Conservation (phyloP, 495 filamentous ascomycete genomes). For the Penicillium daleae region DNA sequence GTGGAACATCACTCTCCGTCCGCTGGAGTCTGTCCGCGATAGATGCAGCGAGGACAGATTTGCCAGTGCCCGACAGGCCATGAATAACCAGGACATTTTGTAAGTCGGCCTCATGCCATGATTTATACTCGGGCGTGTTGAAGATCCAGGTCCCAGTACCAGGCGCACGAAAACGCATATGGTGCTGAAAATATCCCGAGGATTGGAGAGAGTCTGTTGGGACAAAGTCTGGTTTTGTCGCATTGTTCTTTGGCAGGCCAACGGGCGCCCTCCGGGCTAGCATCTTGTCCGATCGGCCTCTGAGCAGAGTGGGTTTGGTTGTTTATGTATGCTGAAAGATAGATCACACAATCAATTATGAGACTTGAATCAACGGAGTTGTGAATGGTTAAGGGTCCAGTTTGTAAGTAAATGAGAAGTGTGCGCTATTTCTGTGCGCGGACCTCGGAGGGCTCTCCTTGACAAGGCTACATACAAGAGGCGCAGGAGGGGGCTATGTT, state of each 20-base stretch:
- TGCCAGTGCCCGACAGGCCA: not conserved
- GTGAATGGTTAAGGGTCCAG: not conserved
- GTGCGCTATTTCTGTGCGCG: too few species aligned
- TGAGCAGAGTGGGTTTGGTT: not conserved
- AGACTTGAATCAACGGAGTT: not conserved
- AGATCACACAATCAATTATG: not conserved
- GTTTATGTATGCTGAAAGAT: not conserved
- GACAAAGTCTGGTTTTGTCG: not conserved
- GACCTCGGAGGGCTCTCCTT: not conserved
- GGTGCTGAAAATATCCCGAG: not conserved
- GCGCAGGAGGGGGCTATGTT: too few species aligned
- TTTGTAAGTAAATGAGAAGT: not conserved
- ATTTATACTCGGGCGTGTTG: not conserved
- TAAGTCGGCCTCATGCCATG: not conserved
- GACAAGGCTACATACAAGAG: not conserved
- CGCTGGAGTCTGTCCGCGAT: not conserved
- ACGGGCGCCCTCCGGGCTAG: not conserved
- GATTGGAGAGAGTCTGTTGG: not conserved
- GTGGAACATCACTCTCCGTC: not conserved
- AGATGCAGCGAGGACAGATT: not conserved
- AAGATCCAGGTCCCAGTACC: slow-evolving; percentile 1
- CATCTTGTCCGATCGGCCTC: not conserved
- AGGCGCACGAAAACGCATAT: not conserved
- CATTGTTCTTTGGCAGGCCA: not conserved
- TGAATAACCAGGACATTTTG: not conserved